Conservation (phyloP, 179 eudicot species). For the Gypsophila paniculata region DNA sequence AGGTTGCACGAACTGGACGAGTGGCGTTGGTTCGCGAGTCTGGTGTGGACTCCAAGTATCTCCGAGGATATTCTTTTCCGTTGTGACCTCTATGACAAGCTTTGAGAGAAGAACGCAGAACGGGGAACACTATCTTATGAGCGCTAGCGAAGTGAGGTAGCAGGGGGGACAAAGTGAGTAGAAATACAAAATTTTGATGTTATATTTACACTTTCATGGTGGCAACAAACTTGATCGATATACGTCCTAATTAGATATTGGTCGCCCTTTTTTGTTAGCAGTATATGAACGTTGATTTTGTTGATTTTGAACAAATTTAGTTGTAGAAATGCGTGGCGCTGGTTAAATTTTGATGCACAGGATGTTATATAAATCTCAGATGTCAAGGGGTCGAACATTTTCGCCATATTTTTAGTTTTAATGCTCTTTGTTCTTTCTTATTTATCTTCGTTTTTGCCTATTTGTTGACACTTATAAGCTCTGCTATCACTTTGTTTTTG, state of each 20-base stretch:
- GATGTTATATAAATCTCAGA: too few relatives aligned
- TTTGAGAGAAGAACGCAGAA: neutral
- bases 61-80: conserved; percentile 63
- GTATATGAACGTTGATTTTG: too few relatives aligned
- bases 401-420: too few relatives aligned
- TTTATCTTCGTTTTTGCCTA: too few relatives aligned
- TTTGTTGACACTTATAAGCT: too few relatives aligned
- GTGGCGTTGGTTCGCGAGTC: conserved; percentile 62
- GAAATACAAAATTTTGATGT: too few relatives aligned
- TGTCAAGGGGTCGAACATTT: too few relatives aligned
- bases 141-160: neutral
- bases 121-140: neutral
- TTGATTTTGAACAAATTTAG: too few relatives aligned
- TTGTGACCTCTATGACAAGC: conserved; percentile 25
- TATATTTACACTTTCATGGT: neutral
- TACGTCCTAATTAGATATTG: too few relatives aligned
- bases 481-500: too few relatives aligned
- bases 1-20: conserved; percentile 73
- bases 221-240: neutral
- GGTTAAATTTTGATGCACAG: neutral
- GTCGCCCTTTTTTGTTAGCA: neutral
- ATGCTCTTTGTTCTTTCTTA: too few relatives aligned
- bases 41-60: conserved; percentile 64
- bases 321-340: too few relatives aligned
- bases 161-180: neutral